Evolutionary conservation across 176 grass and related monocot species (phyloP).

Genomic region (Leersia perrieri): DNA sequence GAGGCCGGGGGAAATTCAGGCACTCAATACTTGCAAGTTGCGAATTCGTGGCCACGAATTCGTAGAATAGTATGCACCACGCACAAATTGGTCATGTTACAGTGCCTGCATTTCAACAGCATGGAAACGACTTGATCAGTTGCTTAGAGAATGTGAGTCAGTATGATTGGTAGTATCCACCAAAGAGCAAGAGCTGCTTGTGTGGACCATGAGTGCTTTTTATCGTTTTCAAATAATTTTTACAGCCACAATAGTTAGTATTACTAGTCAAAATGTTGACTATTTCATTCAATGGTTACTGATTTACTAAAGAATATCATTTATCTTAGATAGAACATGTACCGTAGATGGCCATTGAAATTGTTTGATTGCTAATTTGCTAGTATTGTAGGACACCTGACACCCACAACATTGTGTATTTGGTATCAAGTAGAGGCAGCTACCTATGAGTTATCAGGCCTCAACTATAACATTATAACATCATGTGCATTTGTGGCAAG

Average conservation of each 20-base stretch:
- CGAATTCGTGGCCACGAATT: background rate
- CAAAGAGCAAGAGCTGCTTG: background rate
- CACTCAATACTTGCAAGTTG: background rate
- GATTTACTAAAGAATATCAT: background rate
- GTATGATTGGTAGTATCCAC: background rate
- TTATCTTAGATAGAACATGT: background rate
- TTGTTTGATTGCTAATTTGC: background rate
- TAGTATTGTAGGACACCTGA: background rate
- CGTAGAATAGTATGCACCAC: background rate
- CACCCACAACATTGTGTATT: background rate
- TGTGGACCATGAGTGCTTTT: background rate
- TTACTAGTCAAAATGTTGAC: background rate
- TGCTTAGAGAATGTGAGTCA: background rate
- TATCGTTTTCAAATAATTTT: background rate
- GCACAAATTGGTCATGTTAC: background rate
- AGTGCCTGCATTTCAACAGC: background rate
- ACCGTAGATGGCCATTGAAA: background rate
- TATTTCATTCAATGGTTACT: background rate
- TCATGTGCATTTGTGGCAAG: background rate
- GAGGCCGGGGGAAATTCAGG: no score
- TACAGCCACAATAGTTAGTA: background rate
- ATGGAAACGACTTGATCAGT: background rate
- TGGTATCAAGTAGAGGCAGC: fast-evolving
- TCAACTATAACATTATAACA: no score
- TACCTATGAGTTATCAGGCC: background rate